Evolutionary conservation across 495 filamentous ascomycete genomes (phyloP), one percentile per base, ranked within the genome.

Genomic region (Cercophora sp.): DNA sequence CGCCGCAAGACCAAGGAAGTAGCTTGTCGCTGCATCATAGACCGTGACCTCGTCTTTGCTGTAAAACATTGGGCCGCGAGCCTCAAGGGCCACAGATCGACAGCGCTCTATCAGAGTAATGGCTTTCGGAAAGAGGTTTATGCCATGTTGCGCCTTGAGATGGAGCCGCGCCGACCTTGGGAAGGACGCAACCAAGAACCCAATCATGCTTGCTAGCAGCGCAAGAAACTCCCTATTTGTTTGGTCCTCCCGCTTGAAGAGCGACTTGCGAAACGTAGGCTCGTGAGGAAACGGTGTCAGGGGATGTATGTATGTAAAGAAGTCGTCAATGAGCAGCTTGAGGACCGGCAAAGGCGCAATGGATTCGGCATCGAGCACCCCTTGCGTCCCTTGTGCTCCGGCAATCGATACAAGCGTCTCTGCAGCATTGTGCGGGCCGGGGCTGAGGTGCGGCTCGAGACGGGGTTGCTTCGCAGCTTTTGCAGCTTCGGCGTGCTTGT

Each of bases 291-390:
- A 80, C 0, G 90, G 90, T 26, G 83, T 77, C n/a, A 96, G 72
- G 1, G 90, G 90, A 61, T 96, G 87, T 48, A 94, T 89, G 63
- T 90, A 92, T 6, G 83, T 90, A 62, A 94, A 94, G 70, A 88
- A 94, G 70, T 96, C 90, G 63, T 92, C 87, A 10, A 96, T 73
- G 5, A 94, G 75, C 2, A 82, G 70, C 37, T 82, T 73, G 36
- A 94, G 68, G 0, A 85, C 79, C 25, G 79, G 67, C 58, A 83
- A 64, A 0, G 87, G 80, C 52, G 87, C 89, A 39, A 96, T 94
- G 0, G 82, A 73, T 65, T 96, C 90, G 34, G 84, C 84, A 55
- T 72, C 74, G 22, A 76, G 67, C n/a, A 66, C 69, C 2, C 65
- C 61, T 18, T 55, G 55, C 3, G 46, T 1, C 8, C 55, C 57